A percentile compares a stretch with the other conserved stretches of the same genome.
Conservation (phyloP, 2,329 filamentous ascomycete species). For the Exophiala sideris region DNA sequence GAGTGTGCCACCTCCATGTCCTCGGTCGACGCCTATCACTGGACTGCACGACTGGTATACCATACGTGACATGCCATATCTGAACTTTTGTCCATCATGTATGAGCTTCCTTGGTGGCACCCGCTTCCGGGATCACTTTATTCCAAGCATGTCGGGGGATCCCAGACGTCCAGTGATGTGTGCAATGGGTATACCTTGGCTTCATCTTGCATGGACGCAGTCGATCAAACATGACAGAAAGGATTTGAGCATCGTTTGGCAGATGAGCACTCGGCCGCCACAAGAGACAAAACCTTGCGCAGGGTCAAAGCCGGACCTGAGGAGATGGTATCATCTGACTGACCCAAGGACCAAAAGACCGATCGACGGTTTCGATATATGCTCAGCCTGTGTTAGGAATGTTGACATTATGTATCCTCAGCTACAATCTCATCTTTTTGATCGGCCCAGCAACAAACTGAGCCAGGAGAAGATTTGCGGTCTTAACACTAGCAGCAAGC, state of each 20-base stretch:
- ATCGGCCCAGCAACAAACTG: constrained; percentile 34
- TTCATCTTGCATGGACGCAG: constrained; percentile 78
- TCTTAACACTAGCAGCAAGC: constrained; percentile 60
- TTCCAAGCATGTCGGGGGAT: constrained; percentile 57
- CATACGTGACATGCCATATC: constrained; percentile 64
- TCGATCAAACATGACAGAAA: constrained; percentile 66
- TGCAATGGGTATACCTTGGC: constrained; percentile 79
- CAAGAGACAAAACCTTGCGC: constrained; percentile 57
- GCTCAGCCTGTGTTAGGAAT: constrained; percentile 68
- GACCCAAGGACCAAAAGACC: constrained; percentile 64
- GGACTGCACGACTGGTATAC: constrained; percentile 78
- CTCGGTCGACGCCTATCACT: constrained; percentile 59
- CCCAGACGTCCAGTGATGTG: constrained; percentile 63
- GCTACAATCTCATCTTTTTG: constrained; percentile 44
- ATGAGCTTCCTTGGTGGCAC: constrained; percentile 69
- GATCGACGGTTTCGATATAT: constrained; percentile 71
- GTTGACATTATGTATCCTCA: constrained; percentile 71
- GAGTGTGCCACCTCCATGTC: constrained; percentile 60
- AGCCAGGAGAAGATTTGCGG: constrained; percentile 61
- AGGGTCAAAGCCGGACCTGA: constrained; percentile 53
- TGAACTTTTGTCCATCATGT: constrained; percentile 81
- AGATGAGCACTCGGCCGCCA: constrained; percentile 60
- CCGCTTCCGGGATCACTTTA: constrained; percentile 65
- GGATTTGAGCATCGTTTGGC: constrained; percentile 66
- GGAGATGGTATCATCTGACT: constrained; percentile 72